Base-by-base conservation (phyloP, 2,329 filamentous ascomycete species). In the Neopestalotiopsis sp. region DNA sequence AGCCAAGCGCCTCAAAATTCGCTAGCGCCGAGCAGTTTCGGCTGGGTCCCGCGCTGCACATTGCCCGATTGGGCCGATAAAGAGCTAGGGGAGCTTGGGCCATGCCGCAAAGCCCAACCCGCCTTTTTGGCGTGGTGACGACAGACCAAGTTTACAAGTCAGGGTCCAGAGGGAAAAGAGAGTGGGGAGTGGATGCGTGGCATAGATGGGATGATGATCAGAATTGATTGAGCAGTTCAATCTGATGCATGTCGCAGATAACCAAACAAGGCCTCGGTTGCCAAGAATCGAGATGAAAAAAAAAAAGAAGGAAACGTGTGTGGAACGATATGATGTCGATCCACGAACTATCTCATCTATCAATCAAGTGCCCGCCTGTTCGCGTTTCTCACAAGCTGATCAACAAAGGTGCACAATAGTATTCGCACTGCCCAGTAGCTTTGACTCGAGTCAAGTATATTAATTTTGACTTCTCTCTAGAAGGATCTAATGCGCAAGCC, bases 11-110 rank as follows among this genome's bases (percentile, higher is more conserved):
- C 45, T 53, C 45, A 53, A 53, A 53, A 53, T 53, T 53, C 45
- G 57, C 32, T 61, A 61, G 57, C 57, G 57, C 28, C 10, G 57
- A 61, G 30, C 45, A 53, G 45, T 53, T 53, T 53, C 45, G 45
- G 45, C 17, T 53, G 45, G 45, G n/a, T 3, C 45, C 45, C 45
- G 45, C 20, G 5, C 45, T 7, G n/a, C 7, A 9, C 45, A 20
- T 20, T 20, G 57, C 34, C 57, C 53, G 38, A 59, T 45, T 59
- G 30, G 20, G 34, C 34, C 30, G 13, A 40, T 17, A 3, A 30
- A 28, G 9, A 13, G 53, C 49, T 32, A 32, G 17, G 14, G 40
- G n/a, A 58, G 49, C 49, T 66, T 42, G 64, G 64, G 45, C 64
- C 64, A 66, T 28, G 45, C 14, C 17, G 45, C 45, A 53, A 9